Evolutionary conservation across 2,329 filamentous ascomycete species (phyloP), one percentile per base, ranked within the genome.

Genomic region (Xylariaceae sp.): DNA sequence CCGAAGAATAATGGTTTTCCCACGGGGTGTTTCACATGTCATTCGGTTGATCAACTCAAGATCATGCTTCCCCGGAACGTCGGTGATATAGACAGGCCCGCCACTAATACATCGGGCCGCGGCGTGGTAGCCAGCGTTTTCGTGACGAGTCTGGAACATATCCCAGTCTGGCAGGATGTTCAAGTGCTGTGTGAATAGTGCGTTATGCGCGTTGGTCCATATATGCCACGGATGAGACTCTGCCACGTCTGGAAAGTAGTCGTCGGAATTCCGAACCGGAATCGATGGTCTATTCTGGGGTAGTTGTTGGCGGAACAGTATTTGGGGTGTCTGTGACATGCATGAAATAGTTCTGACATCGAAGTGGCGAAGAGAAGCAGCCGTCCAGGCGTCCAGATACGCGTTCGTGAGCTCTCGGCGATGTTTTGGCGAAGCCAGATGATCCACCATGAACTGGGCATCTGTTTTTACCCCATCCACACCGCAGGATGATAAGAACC

Each of bases 61-160:
- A 64, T 96, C 80, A 68, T 97, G 90, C 55, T 89, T 74, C 0
- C 90, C 92, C 0, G 92, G 92, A 0, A 84, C 80, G 70, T 99
- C 94, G 0, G 92, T 97, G 68, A 99, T 92, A 64, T 95, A 96
- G 39, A 99, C 87, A 0, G 92, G 94, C 0, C 94, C 94, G 8
- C 94, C 94, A 45, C 87, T 92, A 9, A 99, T 77, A 68, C 90
- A 95, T 44, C 94, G 81, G 1, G 91, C 92, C 1, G 94, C 92
- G 4, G 89, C 94, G 63, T 99, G 94, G 67, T 94, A 95, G 0
- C 80, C 81, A 0, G 87, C 88, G 68, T 89, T 95, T 21, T 77
- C 73, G 56, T 84, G 80, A 1, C 74, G 72, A 1, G 83, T 85
- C 62, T 86, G 83, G 65, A 86, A 86, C 83, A 86, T 86, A 61